Conservation (phyloP, 768 basidiomycete genomes). For the Kwoniella pini region DNA sequence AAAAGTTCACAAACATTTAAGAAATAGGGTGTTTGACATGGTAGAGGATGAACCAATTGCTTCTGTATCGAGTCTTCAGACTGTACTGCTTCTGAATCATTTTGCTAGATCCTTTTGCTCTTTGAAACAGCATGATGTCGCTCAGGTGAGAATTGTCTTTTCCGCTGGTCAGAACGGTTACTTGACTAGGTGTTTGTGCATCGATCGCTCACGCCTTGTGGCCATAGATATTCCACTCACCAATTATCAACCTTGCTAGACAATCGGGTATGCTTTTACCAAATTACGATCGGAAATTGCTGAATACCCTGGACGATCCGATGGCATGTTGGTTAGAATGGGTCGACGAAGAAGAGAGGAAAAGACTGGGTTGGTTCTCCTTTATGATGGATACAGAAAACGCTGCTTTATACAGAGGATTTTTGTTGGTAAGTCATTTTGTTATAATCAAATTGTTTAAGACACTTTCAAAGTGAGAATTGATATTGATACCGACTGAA, state of each 20-base stretch:
- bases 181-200: background rate
- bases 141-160: constrained; percentile 10
- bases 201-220: too few relatives aligned
- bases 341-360: constrained; percentile 28
- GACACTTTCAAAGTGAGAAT: background rate
- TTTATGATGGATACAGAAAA: constrained; percentile 32
- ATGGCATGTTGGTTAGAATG: constrained; percentile 25
- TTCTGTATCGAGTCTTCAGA: constrained; percentile 18
- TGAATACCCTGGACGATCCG: constrained; percentile 16
- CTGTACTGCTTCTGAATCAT: constrained; percentile 25
- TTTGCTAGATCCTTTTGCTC: constrained; percentile 28
- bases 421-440: constrained; percentile 10
- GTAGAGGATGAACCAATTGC: constrained; percentile 26
- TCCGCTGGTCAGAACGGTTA: background rate
- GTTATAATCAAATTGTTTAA: background rate
- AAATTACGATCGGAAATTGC: constrained; percentile 1
- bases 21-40: constrained; percentile 23
- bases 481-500: background rate
- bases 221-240: constrained; percentile 26
- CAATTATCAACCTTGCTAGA: constrained; percentile 20
- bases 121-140: constrained; percentile 20
- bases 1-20: constrained; percentile 12
- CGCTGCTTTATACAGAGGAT: constrained; percentile 20
- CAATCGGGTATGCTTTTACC: constrained; percentile 22
- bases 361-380: constrained; percentile 23